phyloP scores from a whole-genome alignment of 768 basidiomycete genomes.

The Russula earlei region DNA sequence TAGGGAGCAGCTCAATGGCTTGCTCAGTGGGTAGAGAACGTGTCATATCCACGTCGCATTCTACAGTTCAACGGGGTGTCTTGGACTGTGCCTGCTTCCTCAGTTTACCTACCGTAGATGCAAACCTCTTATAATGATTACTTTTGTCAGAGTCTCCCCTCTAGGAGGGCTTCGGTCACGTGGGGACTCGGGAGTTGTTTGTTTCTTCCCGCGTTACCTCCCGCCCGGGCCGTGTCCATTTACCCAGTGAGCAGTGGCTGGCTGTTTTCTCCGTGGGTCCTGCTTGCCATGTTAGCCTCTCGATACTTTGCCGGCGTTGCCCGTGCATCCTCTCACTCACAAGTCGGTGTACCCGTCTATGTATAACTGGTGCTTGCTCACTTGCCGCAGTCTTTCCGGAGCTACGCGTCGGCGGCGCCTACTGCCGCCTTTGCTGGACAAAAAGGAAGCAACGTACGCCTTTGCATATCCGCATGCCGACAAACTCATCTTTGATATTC shows the following conservation, averaged over 20 bases:
- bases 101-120: background rate
- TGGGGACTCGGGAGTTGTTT: no score
- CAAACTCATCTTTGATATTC: background rate
- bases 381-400: slow-evolving; percentile 39
- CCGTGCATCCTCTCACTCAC: slow-evolving; percentile 38
- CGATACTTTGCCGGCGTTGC: slow-evolving; percentile 48
- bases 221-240: no score
- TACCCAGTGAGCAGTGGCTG: no score
- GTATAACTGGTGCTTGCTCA: slow-evolving; percentile 7
- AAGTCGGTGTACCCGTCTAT: slow-evolving; percentile 31
- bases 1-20: slow-evolving; percentile 78
- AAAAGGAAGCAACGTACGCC: slow-evolving; percentile 76
- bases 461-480: background rate
- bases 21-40: slow-evolving; percentile 51
- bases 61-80: background rate
- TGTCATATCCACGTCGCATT: background rate
- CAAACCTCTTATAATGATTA: background rate
- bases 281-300: slow-evolving; percentile 45
- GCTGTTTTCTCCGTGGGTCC: slow-evolving; percentile 19
- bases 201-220: slow-evolving; percentile 2
- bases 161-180: no score
- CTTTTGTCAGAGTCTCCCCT: no score
- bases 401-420: slow-evolving; percentile 65
- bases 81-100: background rate
- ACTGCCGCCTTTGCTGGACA: slow-evolving; percentile 86